A percentile compares a stretch with the other conserved stretches of the same genome.
These are phyloP conservation scores for Stachybotrys chartarum DNA, from an alignment of 2,329 filamentous ascomycete species.

Conservation along the genomic window DNA sequence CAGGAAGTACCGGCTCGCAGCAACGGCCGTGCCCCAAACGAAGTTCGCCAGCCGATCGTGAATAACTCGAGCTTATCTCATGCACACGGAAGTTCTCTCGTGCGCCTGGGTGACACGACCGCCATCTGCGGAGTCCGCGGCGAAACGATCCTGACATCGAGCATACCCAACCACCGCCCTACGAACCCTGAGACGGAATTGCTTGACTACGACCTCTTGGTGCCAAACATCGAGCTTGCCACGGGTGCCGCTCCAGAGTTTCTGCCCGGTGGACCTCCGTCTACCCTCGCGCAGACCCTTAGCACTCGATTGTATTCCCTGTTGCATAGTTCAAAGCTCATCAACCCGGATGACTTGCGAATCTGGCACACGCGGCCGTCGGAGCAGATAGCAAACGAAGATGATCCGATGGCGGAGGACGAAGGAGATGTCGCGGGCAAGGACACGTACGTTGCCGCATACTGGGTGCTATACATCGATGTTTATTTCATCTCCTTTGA, in stretches of 20 bases:
- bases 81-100: constrained; percentile 81
- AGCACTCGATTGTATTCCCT: constrained; percentile 73
- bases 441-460: constrained; percentile 60
- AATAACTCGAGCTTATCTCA: constrained; percentile 83
- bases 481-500: constrained; percentile 91
- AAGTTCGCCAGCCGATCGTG: constrained; percentile 65
- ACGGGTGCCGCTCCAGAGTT: constrained; percentile 86
- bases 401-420: constrained; percentile 29
- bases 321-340: constrained; percentile 61
- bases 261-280: constrained; percentile 76
- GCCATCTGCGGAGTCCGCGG: constrained; percentile 90
- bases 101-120: constrained; percentile 82
- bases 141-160: constrained; percentile 70
- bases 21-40: constrained; percentile 67
- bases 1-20: constrained; percentile 54
- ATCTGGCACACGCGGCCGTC: constrained; percentile 58
- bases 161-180: constrained; percentile 62
- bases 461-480: constrained; percentile 94
- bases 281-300: constrained; percentile 73
- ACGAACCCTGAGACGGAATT: constrained; percentile 38
- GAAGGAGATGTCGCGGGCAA: constrained; percentile 22
- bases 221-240: constrained; percentile 87
- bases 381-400: constrained; percentile 39
- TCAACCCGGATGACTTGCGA: constrained; percentile 61
- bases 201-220: constrained; percentile 64